Percentiles rank a stretch among this genome's conserved stretches.
Evolutionary conservation across 139 green algal genomes (phyloP).

Genomic region (Gonium pectorale): DNA sequence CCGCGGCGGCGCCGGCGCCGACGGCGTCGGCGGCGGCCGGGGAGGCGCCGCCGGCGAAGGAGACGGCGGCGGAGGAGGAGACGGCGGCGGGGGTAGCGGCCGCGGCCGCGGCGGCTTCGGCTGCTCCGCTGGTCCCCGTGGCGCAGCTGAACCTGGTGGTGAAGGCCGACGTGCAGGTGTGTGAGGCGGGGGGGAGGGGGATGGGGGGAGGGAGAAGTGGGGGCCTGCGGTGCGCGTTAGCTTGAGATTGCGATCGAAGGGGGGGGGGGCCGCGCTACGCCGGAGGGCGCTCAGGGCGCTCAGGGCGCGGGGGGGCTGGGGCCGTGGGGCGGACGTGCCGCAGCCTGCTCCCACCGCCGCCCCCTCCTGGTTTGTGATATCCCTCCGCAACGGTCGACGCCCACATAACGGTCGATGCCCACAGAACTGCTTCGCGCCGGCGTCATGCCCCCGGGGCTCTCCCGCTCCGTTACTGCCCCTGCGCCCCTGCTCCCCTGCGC

Average conservation of each 20-base stretch:
- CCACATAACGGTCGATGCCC: no score
- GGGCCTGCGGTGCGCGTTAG: no score
- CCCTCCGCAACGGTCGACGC: no score
- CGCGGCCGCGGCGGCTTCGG: background rate
- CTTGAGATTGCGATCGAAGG: no score
- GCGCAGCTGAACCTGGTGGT: slow-evolving; percentile 72
- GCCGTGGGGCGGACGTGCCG: no score
- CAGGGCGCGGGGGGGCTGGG: background rate
- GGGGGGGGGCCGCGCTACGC: background rate
- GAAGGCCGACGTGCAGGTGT: slow-evolving; percentile 68
- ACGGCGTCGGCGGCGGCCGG: background rate
- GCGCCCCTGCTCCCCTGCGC: no score
- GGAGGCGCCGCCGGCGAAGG: background rate
- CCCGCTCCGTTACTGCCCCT: no score
- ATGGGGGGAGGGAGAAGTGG: background rate
- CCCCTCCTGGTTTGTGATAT: no score
- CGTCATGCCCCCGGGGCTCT: no score
- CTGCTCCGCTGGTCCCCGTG: background rate
- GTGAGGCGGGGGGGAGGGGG: background rate
- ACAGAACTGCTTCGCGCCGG: no score
- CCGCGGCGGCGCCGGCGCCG: background rate
- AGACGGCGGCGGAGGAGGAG: background rate
- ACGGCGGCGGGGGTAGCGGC: background rate
- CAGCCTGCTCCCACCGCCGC: no score
- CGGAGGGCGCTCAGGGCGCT: background rate